Evolutionary conservation across 1,284 basidiomycete species (phyloP), one percentile per base, ranked within the genome.

Genomic region (Hypsizygus ulmarius): DNA sequence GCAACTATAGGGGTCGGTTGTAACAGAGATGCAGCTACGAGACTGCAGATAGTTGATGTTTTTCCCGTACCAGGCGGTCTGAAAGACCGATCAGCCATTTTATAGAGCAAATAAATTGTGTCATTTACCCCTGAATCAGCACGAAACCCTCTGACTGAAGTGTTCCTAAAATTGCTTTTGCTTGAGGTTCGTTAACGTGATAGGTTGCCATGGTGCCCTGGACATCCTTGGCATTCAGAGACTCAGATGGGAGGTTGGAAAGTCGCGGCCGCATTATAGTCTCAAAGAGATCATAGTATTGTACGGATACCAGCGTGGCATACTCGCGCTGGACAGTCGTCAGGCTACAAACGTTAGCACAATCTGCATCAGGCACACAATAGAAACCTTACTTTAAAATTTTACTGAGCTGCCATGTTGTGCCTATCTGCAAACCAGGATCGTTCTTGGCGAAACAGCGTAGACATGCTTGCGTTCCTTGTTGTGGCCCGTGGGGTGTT

Each of bases 41-140:
- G 75, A 14, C 92, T 93, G 59, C 93, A 92, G 55, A 99, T 99
- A 0, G 97, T 99, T 42, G 93, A 97, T 8, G 97, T 99, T 71
- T 99, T 99, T 34, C 97, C 97, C 0, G 97, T 99, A 55, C 97
- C 97, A 1, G 97, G 97, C 21, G 97, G 97, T 40, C 94, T 94
- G 58, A 50, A 11, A 46, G 12, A 50, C 39, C 37, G 35, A 35
- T 44, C 5, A n/a, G 28, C 49, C 21, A 32, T 35, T 33, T n/a
- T 54, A 18, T 40, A 32, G 9, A 49, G 47, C 25, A 43, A 30
- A 11, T 27, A 27, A 33, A 11, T 25, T 43, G 29, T 3, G 44
- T 18, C 16, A 68, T 80, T 54, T 62, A 95, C 94, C 96, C 97
- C 77, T 99, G 97, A 49, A 99, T 96, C 29, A 99, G 73, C 0